Conservation (phyloP, 257 asterid genomes). For the Petunia axillaris region DNA sequence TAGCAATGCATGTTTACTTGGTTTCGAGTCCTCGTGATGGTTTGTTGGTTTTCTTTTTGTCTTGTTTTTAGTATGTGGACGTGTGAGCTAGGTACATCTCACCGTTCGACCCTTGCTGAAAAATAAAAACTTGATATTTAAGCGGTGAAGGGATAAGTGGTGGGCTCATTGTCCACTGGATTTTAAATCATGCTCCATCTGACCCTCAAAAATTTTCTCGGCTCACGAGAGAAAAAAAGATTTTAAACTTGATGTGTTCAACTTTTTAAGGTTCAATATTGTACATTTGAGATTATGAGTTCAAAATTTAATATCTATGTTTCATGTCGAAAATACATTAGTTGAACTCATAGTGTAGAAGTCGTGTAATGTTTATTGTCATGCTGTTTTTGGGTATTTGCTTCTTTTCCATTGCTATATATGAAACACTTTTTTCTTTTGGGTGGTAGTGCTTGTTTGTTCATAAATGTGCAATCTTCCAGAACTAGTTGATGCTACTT, state of each 20-base stretch:
- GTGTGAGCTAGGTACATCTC: not conserved
- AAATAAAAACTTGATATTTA: no score
- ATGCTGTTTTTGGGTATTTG: constrained; percentile 35
- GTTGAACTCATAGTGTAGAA: not conserved
- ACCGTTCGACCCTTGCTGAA: no score
- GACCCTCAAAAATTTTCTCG: no score
- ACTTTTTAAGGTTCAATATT: not conserved
- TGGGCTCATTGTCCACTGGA: no score
- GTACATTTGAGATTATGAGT: not conserved
- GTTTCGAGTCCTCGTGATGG: not conserved
- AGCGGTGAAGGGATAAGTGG: no score
- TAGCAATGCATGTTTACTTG: not conserved
- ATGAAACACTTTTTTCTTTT: constrained; percentile 37
- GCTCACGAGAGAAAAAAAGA: no score
- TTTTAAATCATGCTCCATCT: no score
- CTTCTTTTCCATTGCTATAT: constrained; percentile 35
- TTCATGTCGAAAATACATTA: no score
- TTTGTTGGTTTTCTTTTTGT: constrained; percentile 30
- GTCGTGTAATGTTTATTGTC: constrained; percentile 31
- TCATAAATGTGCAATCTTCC: constrained; percentile 40
- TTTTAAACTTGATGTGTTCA: not conserved
- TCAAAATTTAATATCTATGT: not conserved
- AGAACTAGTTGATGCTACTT: constrained; percentile 50
- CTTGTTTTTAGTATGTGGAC: constrained; percentile 28
- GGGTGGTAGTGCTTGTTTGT: constrained; percentile 52